These are phyloP conservation scores for Penicillium glabrum DNA, from an alignment of 2,329 filamentous ascomycete species.

Conservation along the genomic window DNA sequence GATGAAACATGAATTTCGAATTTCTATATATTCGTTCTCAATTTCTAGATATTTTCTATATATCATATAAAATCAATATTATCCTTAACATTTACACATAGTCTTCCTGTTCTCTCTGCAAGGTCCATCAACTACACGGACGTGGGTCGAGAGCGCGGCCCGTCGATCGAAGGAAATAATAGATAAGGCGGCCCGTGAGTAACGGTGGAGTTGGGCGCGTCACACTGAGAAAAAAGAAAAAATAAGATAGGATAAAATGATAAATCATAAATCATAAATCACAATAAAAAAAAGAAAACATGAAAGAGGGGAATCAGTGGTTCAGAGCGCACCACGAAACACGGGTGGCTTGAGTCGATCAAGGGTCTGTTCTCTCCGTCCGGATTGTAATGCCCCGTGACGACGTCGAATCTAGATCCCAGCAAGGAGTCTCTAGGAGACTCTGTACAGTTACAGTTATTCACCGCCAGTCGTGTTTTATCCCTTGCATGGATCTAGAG, in stretches of 20 bases:
- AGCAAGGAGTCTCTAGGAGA: neutral
- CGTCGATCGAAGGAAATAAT: neutral
- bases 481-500: neutral
- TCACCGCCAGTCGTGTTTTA: neutral
- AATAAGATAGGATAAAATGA: neutral
- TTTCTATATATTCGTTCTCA: too few species aligned
- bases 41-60: too few species aligned
- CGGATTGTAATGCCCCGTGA: constrained; percentile 7
- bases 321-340: constrained; percentile 24
- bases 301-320: constrained; percentile 17
- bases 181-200: constrained; percentile 16
- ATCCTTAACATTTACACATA: too few species aligned
- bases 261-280: neutral
- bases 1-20: neutral
- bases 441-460: neutral
- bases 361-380: constrained; percentile 26
- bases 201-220: constrained; percentile 14
- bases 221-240: constrained; percentile 2
- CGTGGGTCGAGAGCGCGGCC: neutral
- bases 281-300: neutral
- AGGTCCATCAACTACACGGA: constrained; percentile 1
- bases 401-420: neutral
- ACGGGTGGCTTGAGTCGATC: constrained; percentile 27
- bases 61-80: too few species aligned
- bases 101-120: neutral